These are phyloP conservation scores for Agrocybe praecox DNA, from an alignment of 768 basidiomycete species.

Conservation along the genomic window DNA sequence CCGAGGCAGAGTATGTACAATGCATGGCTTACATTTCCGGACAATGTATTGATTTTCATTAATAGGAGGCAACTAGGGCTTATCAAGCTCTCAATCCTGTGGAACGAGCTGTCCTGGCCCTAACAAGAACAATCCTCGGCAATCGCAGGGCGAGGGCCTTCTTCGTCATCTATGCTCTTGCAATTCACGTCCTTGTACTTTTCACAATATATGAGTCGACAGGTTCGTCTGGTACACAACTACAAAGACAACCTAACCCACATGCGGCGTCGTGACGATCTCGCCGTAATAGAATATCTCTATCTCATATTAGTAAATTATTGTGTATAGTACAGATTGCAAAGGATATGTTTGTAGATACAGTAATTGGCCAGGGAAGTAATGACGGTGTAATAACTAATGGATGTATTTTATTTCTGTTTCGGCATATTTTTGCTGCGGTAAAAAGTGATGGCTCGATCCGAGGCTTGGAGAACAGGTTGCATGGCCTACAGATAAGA, in stretches of 20 bases:
- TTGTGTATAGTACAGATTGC: constrained; percentile 25
- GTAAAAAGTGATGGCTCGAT: constrained; percentile 70
- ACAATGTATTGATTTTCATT: not conserved
- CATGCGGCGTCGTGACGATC: constrained; percentile 28
- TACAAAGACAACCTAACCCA: constrained; percentile 56
- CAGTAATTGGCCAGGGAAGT: constrained; percentile 7
- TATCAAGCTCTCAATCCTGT: constrained; percentile 90
- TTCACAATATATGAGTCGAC: constrained; percentile 79
- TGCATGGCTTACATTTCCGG: not conserved
- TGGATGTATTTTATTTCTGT: constrained; percentile 9
- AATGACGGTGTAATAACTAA: constrained; percentile 5
- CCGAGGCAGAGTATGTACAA: constrained; percentile 79
- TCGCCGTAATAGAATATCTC: constrained; percentile 2
- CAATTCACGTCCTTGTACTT: constrained; percentile 80
- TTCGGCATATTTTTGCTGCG: constrained; percentile 39
- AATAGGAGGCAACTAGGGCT: constrained; percentile 91
- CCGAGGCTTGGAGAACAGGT: constrained; percentile 71
- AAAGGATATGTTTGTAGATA: constrained; percentile 11
- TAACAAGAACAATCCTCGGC: constrained; percentile 86
- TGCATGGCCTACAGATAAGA: constrained; percentile 66
- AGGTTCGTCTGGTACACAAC: constrained; percentile 46
- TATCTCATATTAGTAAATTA: constrained; percentile 26
- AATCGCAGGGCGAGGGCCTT: constrained; percentile 88
- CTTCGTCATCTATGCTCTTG: constrained; percentile 86
- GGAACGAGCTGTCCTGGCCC: constrained; percentile 82